Conservation (phyloP, 768 basidiomycete species). For the Boletus reticuloceps region DNA sequence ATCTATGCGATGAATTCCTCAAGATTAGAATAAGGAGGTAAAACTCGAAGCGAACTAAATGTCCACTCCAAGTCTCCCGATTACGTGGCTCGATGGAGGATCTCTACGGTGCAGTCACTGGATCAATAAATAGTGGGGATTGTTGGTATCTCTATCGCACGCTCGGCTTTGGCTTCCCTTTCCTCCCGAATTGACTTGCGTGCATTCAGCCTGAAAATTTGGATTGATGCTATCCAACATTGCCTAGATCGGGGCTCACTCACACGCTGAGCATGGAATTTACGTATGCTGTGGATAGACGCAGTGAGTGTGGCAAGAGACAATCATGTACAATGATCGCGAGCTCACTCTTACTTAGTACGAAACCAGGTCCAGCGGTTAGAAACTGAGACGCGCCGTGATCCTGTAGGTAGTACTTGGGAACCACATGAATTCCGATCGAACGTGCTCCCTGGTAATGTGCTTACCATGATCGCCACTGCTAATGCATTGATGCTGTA, state of each 20-base stretch:
- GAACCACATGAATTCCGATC: background rate
- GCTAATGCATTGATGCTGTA: constrained; percentile 9
- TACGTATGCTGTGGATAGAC: constrained; percentile 10
- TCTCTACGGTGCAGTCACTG: too few species aligned
- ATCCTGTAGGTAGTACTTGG: constrained; percentile 18
- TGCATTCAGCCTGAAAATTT: constrained; percentile 10
- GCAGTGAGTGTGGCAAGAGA: background rate
- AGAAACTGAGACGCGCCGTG: background rate
- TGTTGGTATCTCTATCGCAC: constrained; percentile 17
- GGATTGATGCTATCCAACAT: background rate
- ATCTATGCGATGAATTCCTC: too few species aligned
- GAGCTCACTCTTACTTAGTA: constrained; percentile 21
- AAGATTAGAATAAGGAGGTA: too few species aligned
- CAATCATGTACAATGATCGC: background rate
- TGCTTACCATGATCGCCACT: constrained; percentile 13
- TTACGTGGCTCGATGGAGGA: too few species aligned
- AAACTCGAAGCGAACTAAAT: too few species aligned
- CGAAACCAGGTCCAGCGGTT: constrained; percentile 2
- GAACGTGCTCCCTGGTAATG: background rate
- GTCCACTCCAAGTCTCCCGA: too few species aligned
- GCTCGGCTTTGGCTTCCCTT: background rate
- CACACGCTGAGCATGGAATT: constrained; percentile 29
- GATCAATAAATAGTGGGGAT: constrained; percentile 13
- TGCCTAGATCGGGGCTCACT: background rate
- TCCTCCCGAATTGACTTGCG: constrained; percentile 18